phyloP scores from a whole-genome alignment of 768 basidiomycete species.

The Hericium rajendrae region DNA sequence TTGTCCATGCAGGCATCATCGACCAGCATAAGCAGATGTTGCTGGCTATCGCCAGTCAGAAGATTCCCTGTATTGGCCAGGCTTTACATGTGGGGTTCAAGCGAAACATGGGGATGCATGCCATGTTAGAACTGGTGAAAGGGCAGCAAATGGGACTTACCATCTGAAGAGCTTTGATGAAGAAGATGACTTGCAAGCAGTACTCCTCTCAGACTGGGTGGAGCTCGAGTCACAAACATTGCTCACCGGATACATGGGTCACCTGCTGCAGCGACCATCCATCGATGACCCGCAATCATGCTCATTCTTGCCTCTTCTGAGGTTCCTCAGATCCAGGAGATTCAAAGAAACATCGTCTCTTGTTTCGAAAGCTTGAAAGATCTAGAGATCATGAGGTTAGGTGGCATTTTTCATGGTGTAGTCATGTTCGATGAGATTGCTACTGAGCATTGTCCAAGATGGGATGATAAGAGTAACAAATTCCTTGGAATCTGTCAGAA shows the following conservation, averaged over 20 bases:
- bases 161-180: not conserved
- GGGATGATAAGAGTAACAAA: not conserved
- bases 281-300: too few species aligned
- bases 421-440: not conserved
- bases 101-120: not conserved
- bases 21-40: not conserved
- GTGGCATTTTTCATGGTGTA: too few species aligned
- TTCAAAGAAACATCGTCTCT: too few species aligned
- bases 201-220: not conserved
- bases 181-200: not conserved
- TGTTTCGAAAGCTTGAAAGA: too few species aligned
- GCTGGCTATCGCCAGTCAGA: not conserved
- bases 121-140: not conserved
- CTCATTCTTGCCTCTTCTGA: too few species aligned
- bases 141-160: not conserved
- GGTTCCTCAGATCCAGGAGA: too few species aligned
- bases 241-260: not conserved
- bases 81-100: not conserved
- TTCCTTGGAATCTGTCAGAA: conserved; percentile 1
- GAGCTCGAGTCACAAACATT: not conserved
- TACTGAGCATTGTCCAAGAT: not conserved
- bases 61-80: not conserved
- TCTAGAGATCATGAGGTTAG: too few species aligned
- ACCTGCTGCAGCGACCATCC: too few species aligned
- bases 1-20: not conserved